Evolutionary conservation across 2,329 filamentous ascomycete species (phyloP).

Genomic region (Nemania abortiva): DNA sequence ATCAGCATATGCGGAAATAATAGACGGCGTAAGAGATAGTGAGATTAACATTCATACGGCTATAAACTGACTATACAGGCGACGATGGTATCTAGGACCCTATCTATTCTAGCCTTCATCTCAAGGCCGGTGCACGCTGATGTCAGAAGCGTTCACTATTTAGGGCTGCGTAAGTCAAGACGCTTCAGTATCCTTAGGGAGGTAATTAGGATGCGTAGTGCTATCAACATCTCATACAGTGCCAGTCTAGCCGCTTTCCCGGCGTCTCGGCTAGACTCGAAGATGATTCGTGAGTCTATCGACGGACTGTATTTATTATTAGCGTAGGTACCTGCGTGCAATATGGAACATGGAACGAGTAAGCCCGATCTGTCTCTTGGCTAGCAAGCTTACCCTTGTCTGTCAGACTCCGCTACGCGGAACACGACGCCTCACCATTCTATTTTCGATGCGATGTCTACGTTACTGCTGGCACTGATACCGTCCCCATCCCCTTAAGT

Average conservation of each 20-base stretch:
- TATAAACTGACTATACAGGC: no score
- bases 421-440: not conserved
- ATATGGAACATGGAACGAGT: slow-evolving; percentile 3
- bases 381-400: slow-evolving; percentile 14
- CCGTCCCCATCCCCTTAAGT: no score
- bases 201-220: slow-evolving; percentile 1
- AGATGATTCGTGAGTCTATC: slow-evolving; percentile 2
- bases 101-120: not conserved
- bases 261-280: not conserved
- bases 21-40: not conserved
- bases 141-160: not conserved
- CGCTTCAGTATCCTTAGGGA: not conserved
- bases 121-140: no score
- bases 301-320: slow-evolving; percentile 13
- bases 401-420: slow-evolving; percentile 5
- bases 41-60: no score
- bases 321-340: not conserved
- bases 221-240: not conserved
- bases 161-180: not conserved
- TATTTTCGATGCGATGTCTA: slow-evolving; percentile 10
- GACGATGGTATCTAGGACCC: no score
- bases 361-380: slow-evolving; percentile 22
- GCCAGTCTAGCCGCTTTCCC: not conserved
- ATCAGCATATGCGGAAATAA: not conserved
- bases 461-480: no score